Percentiles rank a stretch among this genome's conserved stretches.
Evolutionary conservation across 768 basidiomycete species (phyloP).

Genomic region (Nevesoporus exiguus): DNA sequence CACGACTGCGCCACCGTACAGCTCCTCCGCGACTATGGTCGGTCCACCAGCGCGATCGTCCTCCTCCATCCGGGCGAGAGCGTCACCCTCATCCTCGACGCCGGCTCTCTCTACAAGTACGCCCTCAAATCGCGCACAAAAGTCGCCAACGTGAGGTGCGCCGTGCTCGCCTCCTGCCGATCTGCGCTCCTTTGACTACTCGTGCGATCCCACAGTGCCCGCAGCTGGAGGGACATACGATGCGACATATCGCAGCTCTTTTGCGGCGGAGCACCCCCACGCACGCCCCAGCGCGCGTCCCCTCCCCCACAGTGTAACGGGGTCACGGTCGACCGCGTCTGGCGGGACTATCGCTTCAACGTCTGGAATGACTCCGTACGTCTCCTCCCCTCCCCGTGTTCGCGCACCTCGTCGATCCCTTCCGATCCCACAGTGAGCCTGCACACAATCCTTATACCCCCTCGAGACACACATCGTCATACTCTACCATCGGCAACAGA

Average conservation of each 20-base stretch:
- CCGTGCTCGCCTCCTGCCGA: slow-evolving; percentile 1
- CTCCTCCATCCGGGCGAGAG: slow-evolving; percentile 60
- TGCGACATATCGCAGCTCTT: slow-evolving; percentile 63
- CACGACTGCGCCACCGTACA: slow-evolving; percentile 62
- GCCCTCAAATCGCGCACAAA: slow-evolving; percentile 62
- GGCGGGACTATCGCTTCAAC: slow-evolving; percentile 63
- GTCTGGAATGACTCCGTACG: slow-evolving; percentile 54
- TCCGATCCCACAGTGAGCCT: slow-evolving; percentile 21
- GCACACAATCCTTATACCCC: slow-evolving; percentile 22
- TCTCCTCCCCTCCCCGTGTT: background rate
- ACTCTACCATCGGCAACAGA: slow-evolving; percentile 29
- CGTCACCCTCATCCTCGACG: slow-evolving; percentile 64
- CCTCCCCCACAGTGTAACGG: slow-evolving; percentile 44
- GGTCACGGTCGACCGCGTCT: slow-evolving; percentile 61
- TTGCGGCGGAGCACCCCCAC: slow-evolving; percentile 35
- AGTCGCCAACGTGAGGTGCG: slow-evolving; percentile 69
- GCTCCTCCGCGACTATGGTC: slow-evolving; percentile 61
- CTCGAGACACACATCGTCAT: slow-evolving; percentile 19
- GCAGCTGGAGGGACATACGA: slow-evolving; percentile 61
- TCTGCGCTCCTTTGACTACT: slow-evolving; percentile 4
- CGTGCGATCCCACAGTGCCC: slow-evolving; percentile 41
- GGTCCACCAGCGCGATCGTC: slow-evolving; percentile 49
- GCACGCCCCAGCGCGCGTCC: slow-evolving; percentile 31
- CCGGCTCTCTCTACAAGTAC: slow-evolving; percentile 66
- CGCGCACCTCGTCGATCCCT: slow-evolving; percentile 5